A percentile compares a stretch with the other conserved stretches of the same genome.
These are phyloP conservation scores for Cyclocybe cylindracea DNA, from an alignment of 768 basidiomycete species.

Conservation along the genomic window DNA sequence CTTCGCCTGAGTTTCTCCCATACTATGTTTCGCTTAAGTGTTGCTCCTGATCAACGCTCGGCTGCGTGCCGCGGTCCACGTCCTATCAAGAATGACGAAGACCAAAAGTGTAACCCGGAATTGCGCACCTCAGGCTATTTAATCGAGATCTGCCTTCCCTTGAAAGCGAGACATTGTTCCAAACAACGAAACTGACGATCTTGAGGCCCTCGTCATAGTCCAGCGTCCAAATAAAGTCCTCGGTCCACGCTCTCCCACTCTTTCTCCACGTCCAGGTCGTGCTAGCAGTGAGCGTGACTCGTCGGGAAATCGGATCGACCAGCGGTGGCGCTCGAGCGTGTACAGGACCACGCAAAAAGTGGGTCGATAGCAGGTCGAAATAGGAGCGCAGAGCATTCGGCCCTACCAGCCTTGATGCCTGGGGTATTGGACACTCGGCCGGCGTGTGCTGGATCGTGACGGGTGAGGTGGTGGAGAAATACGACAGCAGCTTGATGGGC, in stretches of 20 bases:
- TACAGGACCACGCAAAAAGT: slow-evolving; percentile 28
- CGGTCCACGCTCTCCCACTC: slow-evolving; percentile 43
- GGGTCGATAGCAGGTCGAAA: slow-evolving; percentile 47
- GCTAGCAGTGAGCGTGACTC: slow-evolving; percentile 36
- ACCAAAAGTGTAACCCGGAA: too few species aligned
- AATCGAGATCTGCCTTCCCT: too few species aligned
- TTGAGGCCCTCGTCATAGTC: slow-evolving; percentile 44
- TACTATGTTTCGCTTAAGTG: too few species aligned
- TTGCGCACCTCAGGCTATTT: too few species aligned
- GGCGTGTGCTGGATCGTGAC: slow-evolving; percentile 44
- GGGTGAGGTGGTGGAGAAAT: slow-evolving; percentile 40
- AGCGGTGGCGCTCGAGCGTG: slow-evolving; percentile 29
- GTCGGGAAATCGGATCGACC: slow-evolving; percentile 23
- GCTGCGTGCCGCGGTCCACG: too few species aligned
- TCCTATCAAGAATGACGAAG: too few species aligned
- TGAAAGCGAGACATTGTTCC: too few species aligned
- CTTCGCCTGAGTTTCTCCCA: too few species aligned
- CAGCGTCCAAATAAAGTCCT: slow-evolving; percentile 47
- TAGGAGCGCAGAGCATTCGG: slow-evolving; percentile 50
- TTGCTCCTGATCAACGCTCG: too few species aligned
- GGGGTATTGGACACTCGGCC: slow-evolving; percentile 30
- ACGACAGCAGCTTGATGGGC: slow-evolving; percentile 32
- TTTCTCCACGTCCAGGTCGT: slow-evolving; percentile 47
- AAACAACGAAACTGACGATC: slow-evolving; percentile 38
- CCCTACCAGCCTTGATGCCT: slow-evolving; percentile 37